phyloP scores from a whole-genome alignment of 768 basidiomycete species.

The Rhizopogon vesiculosus region DNA sequence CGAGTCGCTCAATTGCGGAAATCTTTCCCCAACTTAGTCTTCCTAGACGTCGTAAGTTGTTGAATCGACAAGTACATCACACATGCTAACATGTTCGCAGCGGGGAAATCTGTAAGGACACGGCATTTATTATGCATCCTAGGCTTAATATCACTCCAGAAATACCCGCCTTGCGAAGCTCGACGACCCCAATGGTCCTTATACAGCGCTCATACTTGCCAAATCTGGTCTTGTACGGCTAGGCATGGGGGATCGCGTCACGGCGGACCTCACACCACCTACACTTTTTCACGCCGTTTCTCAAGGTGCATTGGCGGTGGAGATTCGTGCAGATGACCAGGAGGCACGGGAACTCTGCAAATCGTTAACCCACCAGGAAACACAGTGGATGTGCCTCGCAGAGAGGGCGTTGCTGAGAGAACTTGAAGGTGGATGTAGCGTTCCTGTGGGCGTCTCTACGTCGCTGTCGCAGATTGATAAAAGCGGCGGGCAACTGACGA shows the following conservation, averaged over 20 bases:
- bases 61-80: neutral
- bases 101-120: slow-evolving; percentile 79
- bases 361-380: slow-evolving; percentile 69
- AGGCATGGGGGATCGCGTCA: slow-evolving; percentile 69
- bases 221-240: slow-evolving; percentile 87
- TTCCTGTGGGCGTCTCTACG: slow-evolving; percentile 84
- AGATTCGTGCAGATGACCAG: slow-evolving; percentile 68
- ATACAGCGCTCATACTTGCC: slow-evolving; percentile 87
- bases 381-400: slow-evolving; percentile 71
- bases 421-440: slow-evolving; percentile 95
- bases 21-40: slow-evolving; percentile 68
- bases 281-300: slow-evolving; percentile 85
- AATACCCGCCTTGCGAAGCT: slow-evolving; percentile 91
- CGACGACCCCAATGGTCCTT: slow-evolving; percentile 76
- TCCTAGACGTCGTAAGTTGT: slow-evolving; percentile 80
- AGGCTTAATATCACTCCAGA: slow-evolving; percentile 32
- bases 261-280: slow-evolving; percentile 69
- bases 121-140: neutral
- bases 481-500: slow-evolving; percentile 21
- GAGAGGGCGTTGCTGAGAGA: slow-evolving; percentile 87
- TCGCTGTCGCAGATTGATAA: slow-evolving; percentile 31
- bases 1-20: slow-evolving; percentile 87
- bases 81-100: slow-evolving; percentile 29
- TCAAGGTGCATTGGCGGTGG: slow-evolving; percentile 88
- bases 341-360: slow-evolving; percentile 60